Percentiles rank a stretch among this genome's conserved stretches.
Conservation (phyloP, 2,329 filamentous ascomycete genomes). For the Hymenoscyphus salicellus region DNA sequence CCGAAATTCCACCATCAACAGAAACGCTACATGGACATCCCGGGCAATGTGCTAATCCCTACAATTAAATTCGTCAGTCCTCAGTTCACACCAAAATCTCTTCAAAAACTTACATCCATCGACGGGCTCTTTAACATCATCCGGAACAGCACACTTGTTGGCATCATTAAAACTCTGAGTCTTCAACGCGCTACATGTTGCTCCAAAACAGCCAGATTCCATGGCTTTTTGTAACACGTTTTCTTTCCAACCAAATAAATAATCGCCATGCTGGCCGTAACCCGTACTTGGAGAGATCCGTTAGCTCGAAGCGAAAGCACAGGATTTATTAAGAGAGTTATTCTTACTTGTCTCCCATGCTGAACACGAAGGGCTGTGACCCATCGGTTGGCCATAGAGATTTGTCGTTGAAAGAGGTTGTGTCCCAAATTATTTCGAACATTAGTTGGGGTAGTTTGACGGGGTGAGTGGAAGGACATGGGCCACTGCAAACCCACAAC, state of each 20-base stretch:
- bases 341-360: constrained; percentile 39
- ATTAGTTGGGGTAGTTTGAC: constrained; percentile 49
- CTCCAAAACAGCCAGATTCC: constrained; percentile 46
- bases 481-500: constrained; percentile 1
- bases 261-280: constrained; percentile 50
- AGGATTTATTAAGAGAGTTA: not conserved
- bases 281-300: constrained; percentile 35
- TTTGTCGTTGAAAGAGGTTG: constrained; percentile 42
- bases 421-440: constrained; percentile 49
- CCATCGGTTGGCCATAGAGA: constrained; percentile 44
- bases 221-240: constrained; percentile 49
- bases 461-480: constrained; percentile 36
- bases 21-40: not conserved
- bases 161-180: constrained; percentile 45
- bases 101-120: constrained; percentile 45
- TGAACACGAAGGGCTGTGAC: constrained; percentile 44
- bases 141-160: constrained; percentile 46
- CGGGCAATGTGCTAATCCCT: not conserved
- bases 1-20: not conserved
- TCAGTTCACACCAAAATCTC: not conserved
- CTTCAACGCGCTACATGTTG: constrained; percentile 43
- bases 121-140: constrained; percentile 48
- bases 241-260: constrained; percentile 51
- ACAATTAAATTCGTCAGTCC: not conserved
- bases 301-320: not conserved